These are phyloP conservation scores for Bathelium albidoporum DNA, from an alignment of 495 filamentous ascomycete genomes.

Conservation along the genomic window DNA sequence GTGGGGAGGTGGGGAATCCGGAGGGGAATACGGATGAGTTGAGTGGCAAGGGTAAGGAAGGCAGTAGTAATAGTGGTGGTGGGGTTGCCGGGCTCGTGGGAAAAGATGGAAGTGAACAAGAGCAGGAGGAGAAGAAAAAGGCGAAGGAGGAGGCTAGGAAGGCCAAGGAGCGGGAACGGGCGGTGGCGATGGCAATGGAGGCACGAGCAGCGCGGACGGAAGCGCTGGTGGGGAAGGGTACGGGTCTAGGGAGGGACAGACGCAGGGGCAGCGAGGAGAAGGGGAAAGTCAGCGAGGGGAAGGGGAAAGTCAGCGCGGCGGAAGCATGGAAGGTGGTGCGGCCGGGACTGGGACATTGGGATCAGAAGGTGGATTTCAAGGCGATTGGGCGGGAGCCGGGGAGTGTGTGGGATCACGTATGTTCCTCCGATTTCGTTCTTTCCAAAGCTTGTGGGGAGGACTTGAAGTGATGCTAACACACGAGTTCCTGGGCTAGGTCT, in stretches of 20 bases:
- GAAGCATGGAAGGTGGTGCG: slow-evolving; percentile 29
- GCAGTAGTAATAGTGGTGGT: slow-evolving; percentile 34
- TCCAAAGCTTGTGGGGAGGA: not conserved
- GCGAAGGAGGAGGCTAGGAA: not conserved
- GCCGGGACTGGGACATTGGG: slow-evolving; percentile 47
- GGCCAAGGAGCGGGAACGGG: slow-evolving; percentile 30
- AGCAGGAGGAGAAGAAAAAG: slow-evolving; percentile 17
- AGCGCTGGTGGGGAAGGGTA: not conserved
- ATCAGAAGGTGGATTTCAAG: slow-evolving; percentile 61
- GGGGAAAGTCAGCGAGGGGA: slow-evolving; percentile 25
- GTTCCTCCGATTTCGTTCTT: slow-evolving; percentile 10
- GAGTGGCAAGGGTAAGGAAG: slow-evolving; percentile 50
- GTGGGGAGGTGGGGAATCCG: slow-evolving; percentile 31
- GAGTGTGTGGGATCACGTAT: slow-evolving; percentile 47
- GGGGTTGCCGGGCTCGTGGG: too few species aligned
- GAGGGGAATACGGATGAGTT: slow-evolving; percentile 38
- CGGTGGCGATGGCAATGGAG: slow-evolving; percentile 12
- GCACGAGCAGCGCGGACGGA: slow-evolving; percentile 5
- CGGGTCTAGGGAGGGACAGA: not conserved
- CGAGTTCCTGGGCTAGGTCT: slow-evolving; percentile 49
- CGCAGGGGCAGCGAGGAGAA: slow-evolving; percentile 24
- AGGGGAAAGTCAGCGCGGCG: slow-evolving; percentile 31
- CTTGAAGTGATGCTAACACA: not conserved
- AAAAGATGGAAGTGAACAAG: slow-evolving; percentile 29
- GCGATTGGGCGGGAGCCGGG: slow-evolving; percentile 54